phyloP scores from a whole-genome alignment of 768 basidiomycete species.

The Gloeopeniophorella convolvens region DNA sequence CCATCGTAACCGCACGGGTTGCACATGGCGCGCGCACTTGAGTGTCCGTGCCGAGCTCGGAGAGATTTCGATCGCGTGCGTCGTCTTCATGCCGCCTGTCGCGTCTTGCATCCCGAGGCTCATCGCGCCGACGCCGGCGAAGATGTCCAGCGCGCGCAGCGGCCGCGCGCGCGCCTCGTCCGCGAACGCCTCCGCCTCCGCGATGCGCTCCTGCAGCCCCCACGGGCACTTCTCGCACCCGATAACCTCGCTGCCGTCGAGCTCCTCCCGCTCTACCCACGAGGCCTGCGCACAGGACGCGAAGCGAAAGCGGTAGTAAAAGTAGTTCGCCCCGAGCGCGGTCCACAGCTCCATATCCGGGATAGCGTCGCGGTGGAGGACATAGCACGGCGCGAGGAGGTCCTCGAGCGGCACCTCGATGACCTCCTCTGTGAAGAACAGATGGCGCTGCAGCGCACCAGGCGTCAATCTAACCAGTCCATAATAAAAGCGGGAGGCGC shows the following conservation, averaged over 20 bases:
- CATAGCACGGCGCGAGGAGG: slow-evolving; percentile 45
- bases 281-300: slow-evolving; percentile 18
- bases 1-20: no score
- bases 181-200: slow-evolving; percentile 25
- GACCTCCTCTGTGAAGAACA: slow-evolving; percentile 52
- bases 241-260: slow-evolving; percentile 33
- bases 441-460: slow-evolving; percentile 41
- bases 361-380: slow-evolving; percentile 33
- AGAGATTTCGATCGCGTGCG: slow-evolving; percentile 65
- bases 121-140: slow-evolving; percentile 53
- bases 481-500: no score
- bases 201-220: slow-evolving; percentile 21
- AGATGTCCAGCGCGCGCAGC: slow-evolving; percentile 36
- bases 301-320: slow-evolving; percentile 49
- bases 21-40: slow-evolving; percentile 40
- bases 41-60: slow-evolving; percentile 68
- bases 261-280: slow-evolving; percentile 32
- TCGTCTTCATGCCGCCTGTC: slow-evolving; percentile 46
- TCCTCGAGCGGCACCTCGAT: slow-evolving; percentile 29
- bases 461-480: neutral
- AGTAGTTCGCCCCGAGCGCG: slow-evolving; percentile 41
- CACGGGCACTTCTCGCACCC: slow-evolving; percentile 42
- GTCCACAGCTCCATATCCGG: slow-evolving; percentile 18
- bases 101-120: slow-evolving; percentile 49
- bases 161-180: slow-evolving; percentile 23